Evolutionary conservation across 2,329 filamentous ascomycete genomes (phyloP), one percentile per base, ranked within the genome.

Genomic region (Botryotinia narcissicola): DNA sequence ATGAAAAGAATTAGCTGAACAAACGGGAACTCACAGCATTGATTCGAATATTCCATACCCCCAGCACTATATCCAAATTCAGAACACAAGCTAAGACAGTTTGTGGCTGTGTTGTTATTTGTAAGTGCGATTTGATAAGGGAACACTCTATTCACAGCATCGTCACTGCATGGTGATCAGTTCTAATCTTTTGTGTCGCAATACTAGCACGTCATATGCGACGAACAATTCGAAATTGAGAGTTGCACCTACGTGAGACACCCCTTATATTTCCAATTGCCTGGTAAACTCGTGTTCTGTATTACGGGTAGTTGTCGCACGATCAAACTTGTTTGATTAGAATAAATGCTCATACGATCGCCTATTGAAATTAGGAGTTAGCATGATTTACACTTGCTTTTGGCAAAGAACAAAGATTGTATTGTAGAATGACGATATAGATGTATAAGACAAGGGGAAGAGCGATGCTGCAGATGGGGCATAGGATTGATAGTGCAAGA

Each of bases 241-340:
- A 62, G 25, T 51, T 54, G n/a, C n/a, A 74, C 75, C 44, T 67
- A 76, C 16, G 84, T 82, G 1, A 78, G 54, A 69, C 77, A 78
- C 20, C 77, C 77, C 46, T 72, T 68, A 59, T 78, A 78, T 44
- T 73, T 67, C 77, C 77, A 78, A 60, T 29, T 71, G 20, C 74
- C 77, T 22, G 77, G 77, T 35, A 78, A 72, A 29, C 66, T 75
- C 16, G 71, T 74, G 12, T 67, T 75, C 44, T 77, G 75, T 25
- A 64, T 61, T 16, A 68, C 60, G 46, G 78, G 75, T 10, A 74
- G 60, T 25, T 76, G 73, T 35, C 73, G 68, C 22, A 76, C 72
- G 4, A 40, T 64, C 44, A 78, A 60, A 46, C 71, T 75, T 14
- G 67, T 75, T 44, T 75, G 72, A 40, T 69, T 75, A 5, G 77